Conservation (phyloP, 1,284 basidiomycete species). For the Trichosporon ovoides region DNA sequence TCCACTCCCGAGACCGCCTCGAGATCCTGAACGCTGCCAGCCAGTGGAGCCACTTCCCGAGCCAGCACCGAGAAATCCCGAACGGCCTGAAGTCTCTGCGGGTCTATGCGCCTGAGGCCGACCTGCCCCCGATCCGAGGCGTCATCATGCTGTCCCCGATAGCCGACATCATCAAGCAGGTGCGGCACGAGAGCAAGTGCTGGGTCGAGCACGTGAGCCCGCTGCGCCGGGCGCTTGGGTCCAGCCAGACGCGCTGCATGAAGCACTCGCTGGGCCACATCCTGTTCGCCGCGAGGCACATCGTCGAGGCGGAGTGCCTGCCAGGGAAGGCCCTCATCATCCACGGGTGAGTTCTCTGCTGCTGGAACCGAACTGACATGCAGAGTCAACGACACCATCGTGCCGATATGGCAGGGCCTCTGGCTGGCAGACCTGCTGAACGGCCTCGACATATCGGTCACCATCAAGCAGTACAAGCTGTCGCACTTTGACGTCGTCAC, state of each 20-base stretch:
- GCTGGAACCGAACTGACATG: not conserved
- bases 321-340: slow-evolving; percentile 46
- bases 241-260: slow-evolving; percentile 45
- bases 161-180: slow-evolving; percentile 49
- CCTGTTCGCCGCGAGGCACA: slow-evolving; percentile 45
- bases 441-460: slow-evolving; percentile 45
- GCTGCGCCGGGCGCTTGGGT: slow-evolving; percentile 43
- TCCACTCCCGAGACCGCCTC: slow-evolving; percentile 25
- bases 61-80: slow-evolving; percentile 16
- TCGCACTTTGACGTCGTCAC: slow-evolving; percentile 43
- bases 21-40: slow-evolving; percentile 20
- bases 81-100: slow-evolving; percentile 29
- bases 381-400: slow-evolving; percentile 36
- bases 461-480: slow-evolving; percentile 43
- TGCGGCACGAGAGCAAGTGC: slow-evolving; percentile 37
- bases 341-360: slow-evolving; percentile 33
- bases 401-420: slow-evolving; percentile 44
- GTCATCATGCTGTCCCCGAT: slow-evolving; percentile 44
- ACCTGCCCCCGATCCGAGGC: slow-evolving; percentile 41
- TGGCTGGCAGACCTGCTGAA: slow-evolving; percentile 46
- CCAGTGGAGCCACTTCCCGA: slow-evolving; percentile 13
- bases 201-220: slow-evolving; percentile 48
- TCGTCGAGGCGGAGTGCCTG: slow-evolving; percentile 41
- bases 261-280: slow-evolving; percentile 48
- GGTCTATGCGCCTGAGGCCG: slow-evolving; percentile 44